phyloP scores from a whole-genome alignment of 2,329 filamentous ascomycete genomes.

The Capronia coronata region DNA sequence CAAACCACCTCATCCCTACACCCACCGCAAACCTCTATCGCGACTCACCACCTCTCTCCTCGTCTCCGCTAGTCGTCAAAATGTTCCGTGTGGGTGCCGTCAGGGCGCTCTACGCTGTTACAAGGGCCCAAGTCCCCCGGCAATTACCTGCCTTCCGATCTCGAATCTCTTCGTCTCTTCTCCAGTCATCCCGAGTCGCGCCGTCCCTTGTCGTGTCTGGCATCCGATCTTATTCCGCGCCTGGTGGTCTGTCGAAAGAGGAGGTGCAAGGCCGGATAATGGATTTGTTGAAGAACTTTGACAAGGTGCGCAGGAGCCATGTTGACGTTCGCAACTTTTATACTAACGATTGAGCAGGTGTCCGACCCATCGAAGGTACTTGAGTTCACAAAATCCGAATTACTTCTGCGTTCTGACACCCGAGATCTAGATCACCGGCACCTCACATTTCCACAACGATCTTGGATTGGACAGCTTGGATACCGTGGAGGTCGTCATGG shows the following conservation, averaged over 20 bases:
- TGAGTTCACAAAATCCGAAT: background rate
- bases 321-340: slow-evolving; percentile 1
- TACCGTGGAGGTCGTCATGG: slow-evolving; percentile 99
- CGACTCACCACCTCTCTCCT: slow-evolving; percentile 6
- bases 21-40: slow-evolving; percentile 11
- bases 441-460: slow-evolving; percentile 92
- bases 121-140: slow-evolving; percentile 45
- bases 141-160: slow-evolving; percentile 52
- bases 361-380: slow-evolving; percentile 52
- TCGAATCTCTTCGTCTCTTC: slow-evolving; percentile 53
- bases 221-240: slow-evolving; percentile 80
- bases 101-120: slow-evolving; percentile 61
- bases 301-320: slow-evolving; percentile 63
- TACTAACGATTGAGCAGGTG: slow-evolving; percentile 32
- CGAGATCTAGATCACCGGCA: slow-evolving; percentile 63
- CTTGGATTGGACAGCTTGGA: slow-evolving; percentile 95
- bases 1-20: slow-evolving; percentile 21
- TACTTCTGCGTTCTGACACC: slow-evolving; percentile 29
- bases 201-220: slow-evolving; percentile 61
- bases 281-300: slow-evolving; percentile 88
- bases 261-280: slow-evolving; percentile 91
- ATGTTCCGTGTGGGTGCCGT: slow-evolving; percentile 90
- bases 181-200: slow-evolving; percentile 54
- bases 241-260: slow-evolving; percentile 66
- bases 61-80: slow-evolving; percentile 33